A percentile compares a stretch with the other conserved stretches of the same genome.
These are phyloP conservation scores for Neonectria ditissima DNA, from an alignment of 2,329 filamentous ascomycete species.

Conservation along the genomic window DNA sequence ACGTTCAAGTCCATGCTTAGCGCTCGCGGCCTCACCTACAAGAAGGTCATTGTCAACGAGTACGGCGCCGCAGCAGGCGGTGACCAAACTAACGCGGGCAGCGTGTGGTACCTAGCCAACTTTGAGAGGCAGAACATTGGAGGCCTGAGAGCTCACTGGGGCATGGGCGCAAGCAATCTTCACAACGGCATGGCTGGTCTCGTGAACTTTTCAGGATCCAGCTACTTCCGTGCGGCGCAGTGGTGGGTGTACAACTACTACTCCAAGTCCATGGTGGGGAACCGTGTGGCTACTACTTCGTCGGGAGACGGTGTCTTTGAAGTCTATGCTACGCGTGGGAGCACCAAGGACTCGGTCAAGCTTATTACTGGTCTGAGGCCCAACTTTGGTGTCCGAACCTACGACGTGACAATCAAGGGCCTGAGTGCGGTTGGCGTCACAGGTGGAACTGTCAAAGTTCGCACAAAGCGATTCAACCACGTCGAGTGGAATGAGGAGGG, in stretches of 20 bases:
- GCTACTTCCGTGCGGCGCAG: conserved; percentile 18
- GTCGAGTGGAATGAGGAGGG: not conserved
- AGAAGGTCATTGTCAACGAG: conserved; percentile 7
- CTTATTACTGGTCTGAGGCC: conserved; percentile 3
- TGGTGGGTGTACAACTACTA: conserved; percentile 31
- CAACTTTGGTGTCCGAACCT: conserved; percentile 1
- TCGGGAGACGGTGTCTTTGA: conserved; percentile 18
- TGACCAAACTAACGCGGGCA: conserved; percentile 5
- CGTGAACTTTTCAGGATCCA: conserved; percentile 17
- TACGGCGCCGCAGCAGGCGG: not conserved
- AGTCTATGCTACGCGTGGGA: conserved; percentile 8
- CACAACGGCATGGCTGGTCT: conserved; percentile 8
- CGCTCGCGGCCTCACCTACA: not conserved
- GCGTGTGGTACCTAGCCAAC: conserved; percentile 2
- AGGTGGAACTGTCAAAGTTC: conserved; percentile 1
- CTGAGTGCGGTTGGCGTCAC: not conserved
- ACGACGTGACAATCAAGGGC: conserved; percentile 3
- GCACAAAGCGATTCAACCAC: conserved; percentile 9
- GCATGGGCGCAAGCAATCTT: conserved; percentile 7
- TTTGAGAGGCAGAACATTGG: not conserved
- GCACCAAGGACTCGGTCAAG: conserved; percentile 9
- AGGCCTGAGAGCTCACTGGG: conserved; percentile 11
- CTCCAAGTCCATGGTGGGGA: conserved; percentile 18
- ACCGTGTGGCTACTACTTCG: conserved; percentile 8
- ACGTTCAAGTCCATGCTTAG: conserved; percentile 8